phyloP scores from a whole-genome alignment of 2,329 filamentous ascomycete genomes.

The Tetracladium maxilliforme region DNA sequence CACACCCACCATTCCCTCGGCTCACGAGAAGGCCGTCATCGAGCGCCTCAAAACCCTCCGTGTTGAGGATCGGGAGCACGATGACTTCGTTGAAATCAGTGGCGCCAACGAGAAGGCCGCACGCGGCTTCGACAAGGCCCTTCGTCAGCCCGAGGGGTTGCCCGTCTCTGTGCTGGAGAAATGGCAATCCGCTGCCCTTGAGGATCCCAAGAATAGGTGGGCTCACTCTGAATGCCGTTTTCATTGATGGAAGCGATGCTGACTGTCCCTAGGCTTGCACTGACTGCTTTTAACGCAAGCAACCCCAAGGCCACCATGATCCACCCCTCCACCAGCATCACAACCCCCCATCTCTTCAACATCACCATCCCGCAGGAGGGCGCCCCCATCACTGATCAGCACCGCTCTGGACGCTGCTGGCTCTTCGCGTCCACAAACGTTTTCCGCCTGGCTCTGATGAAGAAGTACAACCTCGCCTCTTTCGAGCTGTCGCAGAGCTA shows the following conservation, averaged over 20 bases:
- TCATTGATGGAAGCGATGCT: background rate
- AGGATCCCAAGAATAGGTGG: conserved; percentile 52
- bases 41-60: conserved; percentile 28
- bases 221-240: conserved; percentile 2
- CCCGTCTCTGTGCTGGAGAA: conserved; percentile 32
- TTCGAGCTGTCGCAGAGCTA: conserved; percentile 85
- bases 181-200: conserved; percentile 48
- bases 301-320: conserved; percentile 52
- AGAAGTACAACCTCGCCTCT: conserved; percentile 58
- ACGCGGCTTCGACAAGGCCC: conserved; percentile 17
- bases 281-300: conserved; percentile 56
- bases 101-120: conserved; percentile 27
- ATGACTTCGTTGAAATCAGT: conserved; percentile 36
- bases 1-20: conserved; percentile 14
- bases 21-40: conserved; percentile 26
- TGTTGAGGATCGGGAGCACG: conserved; percentile 20
- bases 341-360: conserved; percentile 72
- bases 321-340: conserved; percentile 44
- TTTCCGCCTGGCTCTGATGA: conserved; percentile 79
- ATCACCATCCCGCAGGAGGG: conserved; percentile 71
- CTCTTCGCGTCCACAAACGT: conserved; percentile 86
- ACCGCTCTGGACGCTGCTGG: conserved; percentile 75
- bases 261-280: conserved; percentile 43
- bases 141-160: conserved; percentile 20
- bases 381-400: conserved; percentile 71